phyloP scores from a whole-genome alignment of 805 yeast genomes.

The Saturnispora serradocipensis region DNA sequence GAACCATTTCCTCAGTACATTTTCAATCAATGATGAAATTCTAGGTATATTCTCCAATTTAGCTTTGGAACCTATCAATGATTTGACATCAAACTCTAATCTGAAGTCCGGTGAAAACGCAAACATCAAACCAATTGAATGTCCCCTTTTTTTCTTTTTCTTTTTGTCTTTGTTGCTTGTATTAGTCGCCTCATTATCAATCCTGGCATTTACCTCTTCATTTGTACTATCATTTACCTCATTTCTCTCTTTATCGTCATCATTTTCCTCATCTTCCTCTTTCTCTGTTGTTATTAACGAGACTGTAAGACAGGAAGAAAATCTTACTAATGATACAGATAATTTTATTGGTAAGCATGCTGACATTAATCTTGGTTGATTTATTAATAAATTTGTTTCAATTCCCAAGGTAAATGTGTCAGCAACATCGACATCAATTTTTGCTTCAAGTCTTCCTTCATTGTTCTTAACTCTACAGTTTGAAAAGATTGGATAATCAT shows the following conservation, averaged over 20 bases:
- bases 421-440: conserved; percentile 81
- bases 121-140: conserved; percentile 64
- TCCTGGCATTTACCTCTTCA: not conserved
- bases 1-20: conserved; percentile 78
- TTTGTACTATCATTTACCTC: not conserved
- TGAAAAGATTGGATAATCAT: conserved; percentile 90
- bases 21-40: conserved; percentile 75
- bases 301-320: conserved; percentile 82
- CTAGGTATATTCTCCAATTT: conserved; percentile 91
- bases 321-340: conserved; percentile 80
- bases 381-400: conserved; percentile 68
- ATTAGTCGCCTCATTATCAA: not conserved
- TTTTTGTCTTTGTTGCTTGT: not conserved
- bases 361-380: conserved; percentile 73
- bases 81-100: conserved; percentile 78
- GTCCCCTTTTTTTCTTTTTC: conserved; percentile 4
- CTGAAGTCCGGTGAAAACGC: conserved; percentile 89
- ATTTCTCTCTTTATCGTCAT: conserved; percentile 8
- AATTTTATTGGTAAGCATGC: conserved; percentile 83
- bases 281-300: conserved; percentile 42
- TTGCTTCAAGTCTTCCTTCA: conserved; percentile 61
- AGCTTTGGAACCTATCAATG: conserved; percentile 87
- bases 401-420: conserved; percentile 82
- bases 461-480: conserved; percentile 69
- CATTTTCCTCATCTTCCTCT: conserved; percentile 15